A percentile compares a stretch with the other conserved stretches of the same genome.
Evolutionary conservation across 129 eudicot genomes (phyloP).

Genomic region (Rutidosis leptorrhynchoides): DNA sequence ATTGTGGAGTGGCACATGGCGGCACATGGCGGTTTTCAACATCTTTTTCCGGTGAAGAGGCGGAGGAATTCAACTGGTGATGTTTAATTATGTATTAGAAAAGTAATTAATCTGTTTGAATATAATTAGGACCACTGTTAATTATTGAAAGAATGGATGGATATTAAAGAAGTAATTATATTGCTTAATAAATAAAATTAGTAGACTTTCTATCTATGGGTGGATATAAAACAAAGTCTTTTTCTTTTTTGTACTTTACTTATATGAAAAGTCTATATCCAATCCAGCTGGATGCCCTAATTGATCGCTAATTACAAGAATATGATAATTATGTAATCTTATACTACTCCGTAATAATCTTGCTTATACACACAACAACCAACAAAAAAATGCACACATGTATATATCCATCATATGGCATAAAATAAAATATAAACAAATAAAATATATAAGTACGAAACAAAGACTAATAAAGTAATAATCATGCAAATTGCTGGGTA

Average conservation of each 20-base stretch:
- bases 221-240: constrained; percentile 27
- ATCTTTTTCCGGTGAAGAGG: constrained; percentile 58
- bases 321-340: background rate
- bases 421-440: background rate
- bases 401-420: no score
- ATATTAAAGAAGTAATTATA: constrained; percentile 24
- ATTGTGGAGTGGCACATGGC: constrained; percentile 56
- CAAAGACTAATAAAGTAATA: background rate
- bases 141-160: constrained; percentile 10
- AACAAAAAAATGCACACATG: background rate
- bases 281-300: constrained; percentile 34
- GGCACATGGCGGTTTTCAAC: constrained; percentile 35
- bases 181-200: constrained; percentile 24
- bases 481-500: constrained; percentile 8
- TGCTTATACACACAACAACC: background rate
- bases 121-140: constrained; percentile 20
- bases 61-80: constrained; percentile 43
- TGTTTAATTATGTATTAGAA: constrained; percentile 30
- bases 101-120: constrained; percentile 20
- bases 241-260: constrained; percentile 29
- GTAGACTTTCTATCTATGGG: constrained; percentile 18
- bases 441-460: background rate
- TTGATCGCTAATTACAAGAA: constrained; percentile 24
- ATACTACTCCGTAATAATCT: background rate
- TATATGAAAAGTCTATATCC: constrained; percentile 24